These are phyloP conservation scores for Tieghemiomyces parasiticus DNA, from an alignment of 192 early-diverging fungal genomes.

Conservation along the genomic window DNA sequence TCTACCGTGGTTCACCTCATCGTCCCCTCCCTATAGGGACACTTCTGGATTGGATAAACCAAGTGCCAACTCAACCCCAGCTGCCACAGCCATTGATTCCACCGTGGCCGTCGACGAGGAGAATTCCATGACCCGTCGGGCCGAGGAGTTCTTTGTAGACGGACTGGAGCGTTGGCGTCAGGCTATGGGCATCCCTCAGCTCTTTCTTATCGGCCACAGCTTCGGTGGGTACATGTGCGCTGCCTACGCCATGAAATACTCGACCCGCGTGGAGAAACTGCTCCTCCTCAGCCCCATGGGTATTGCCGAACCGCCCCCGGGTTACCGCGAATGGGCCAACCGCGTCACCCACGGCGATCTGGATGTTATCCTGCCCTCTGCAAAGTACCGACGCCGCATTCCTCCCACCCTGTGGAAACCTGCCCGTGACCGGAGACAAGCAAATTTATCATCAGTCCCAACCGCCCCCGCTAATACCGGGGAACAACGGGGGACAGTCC, in stretches of 20 bases:
- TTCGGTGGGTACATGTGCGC: constrained; percentile 78
- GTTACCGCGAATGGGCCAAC: constrained; percentile 28
- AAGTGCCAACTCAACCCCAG: not conserved
- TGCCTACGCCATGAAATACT: constrained; percentile 75
- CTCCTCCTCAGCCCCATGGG: constrained; percentile 81
- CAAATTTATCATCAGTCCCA: no score
- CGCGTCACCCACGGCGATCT: no score
- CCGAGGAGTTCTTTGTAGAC: constrained; percentile 80
- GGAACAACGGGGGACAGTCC: no score
- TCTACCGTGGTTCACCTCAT: constrained; percentile 22
- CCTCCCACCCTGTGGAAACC: no score
- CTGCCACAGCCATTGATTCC: not conserved
- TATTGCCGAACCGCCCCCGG: constrained; percentile 33
- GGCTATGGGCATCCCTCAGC: constrained; percentile 57
- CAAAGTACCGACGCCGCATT: no score
- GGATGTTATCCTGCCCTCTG: no score
- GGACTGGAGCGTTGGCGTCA: constrained; percentile 79
- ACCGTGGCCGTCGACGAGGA: constrained; percentile 24
- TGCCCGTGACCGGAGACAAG: no score
- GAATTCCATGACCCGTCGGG: constrained; percentile 28
- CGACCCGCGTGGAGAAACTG: constrained; percentile 69
- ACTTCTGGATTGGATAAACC: no score
- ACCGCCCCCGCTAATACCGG: no score
- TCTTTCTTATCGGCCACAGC: constrained; percentile 71
- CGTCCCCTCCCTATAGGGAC: no score